These are phyloP conservation scores for Thinopyrum elongatum DNA, from an alignment of 176 grass and related monocot genomes.

Conservation along the genomic window DNA sequence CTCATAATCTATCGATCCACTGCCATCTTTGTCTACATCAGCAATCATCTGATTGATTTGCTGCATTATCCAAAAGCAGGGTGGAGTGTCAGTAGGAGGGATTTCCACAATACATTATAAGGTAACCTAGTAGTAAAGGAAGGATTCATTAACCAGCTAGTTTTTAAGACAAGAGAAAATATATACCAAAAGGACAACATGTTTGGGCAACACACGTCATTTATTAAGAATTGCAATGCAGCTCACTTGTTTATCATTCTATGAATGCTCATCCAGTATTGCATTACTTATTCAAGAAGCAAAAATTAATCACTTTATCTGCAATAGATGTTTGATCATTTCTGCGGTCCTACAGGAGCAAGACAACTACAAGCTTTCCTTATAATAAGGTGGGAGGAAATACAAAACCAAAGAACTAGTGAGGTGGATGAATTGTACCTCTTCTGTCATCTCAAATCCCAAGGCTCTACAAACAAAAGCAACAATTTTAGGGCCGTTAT, in stretches of 20 bases:
- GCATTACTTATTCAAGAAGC: not conserved
- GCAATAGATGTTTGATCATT: not conserved
- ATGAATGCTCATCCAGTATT: not conserved
- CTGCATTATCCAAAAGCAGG: conserved; percentile 47
- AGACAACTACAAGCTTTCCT: conserved; percentile 7
- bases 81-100: conserved; percentile 2
- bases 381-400: not conserved
- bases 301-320: not conserved
- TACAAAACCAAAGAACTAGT: not conserved
- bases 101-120: not conserved
- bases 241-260: not conserved
- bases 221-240: not conserved
- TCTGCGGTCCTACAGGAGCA: not conserved
- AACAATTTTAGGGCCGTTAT: conserved; percentile 14
- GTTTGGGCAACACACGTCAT: not conserved
- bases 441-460: conserved; percentile 94
- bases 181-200: not conserved
- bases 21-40: conserved; percentile 96
- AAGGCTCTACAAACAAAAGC: conserved; percentile 64
- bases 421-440: conserved; percentile 41
- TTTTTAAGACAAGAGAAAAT: not conserved
- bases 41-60: conserved; percentile 95
- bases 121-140: not conserved
- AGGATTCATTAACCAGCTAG: not conserved
- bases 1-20: conserved; percentile 89